Percentiles rank a stretch among this genome's conserved stretches.
Conservation (phyloP, 345 rosid species). For the Hibiscus tridactylites region DNA sequence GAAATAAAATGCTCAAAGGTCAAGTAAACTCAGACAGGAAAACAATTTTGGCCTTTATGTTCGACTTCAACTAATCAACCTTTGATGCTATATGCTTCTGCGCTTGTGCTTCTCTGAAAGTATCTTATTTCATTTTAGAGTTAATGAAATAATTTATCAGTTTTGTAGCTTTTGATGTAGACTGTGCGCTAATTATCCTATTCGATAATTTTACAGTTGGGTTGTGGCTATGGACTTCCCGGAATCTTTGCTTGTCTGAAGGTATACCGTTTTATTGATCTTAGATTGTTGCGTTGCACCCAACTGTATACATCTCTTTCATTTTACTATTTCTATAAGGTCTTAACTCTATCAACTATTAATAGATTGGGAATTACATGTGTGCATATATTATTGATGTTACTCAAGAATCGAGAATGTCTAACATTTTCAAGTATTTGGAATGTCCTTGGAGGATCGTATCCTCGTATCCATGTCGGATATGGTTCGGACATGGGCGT, state of each 20-base stretch:
- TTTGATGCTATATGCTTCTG: background rate
- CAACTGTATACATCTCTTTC: background rate
- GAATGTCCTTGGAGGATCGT: background rate
- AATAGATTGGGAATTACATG: background rate
- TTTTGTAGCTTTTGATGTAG: background rate
- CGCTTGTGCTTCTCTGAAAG: background rate
- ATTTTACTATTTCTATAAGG: background rate
- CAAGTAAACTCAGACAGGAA: background rate
- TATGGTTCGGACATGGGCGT: background rate
- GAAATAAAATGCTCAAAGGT: background rate
- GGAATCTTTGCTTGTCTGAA: constrained; percentile 94
- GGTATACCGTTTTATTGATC: constrained; percentile 30
- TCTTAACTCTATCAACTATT: background rate
- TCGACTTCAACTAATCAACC: background rate
- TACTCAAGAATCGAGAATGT: background rate
- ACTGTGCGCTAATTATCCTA: background rate
- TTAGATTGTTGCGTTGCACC: background rate
- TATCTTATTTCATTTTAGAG: background rate
- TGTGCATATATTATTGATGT: background rate
- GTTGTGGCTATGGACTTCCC: constrained; percentile 80
- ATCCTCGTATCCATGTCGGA: background rate
- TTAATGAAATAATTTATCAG: background rate
- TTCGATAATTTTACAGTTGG: constrained; percentile 46
- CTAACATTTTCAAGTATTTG: background rate
- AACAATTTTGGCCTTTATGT: background rate